Evolutionary conservation across 208 protist species (phyloP).

Genomic region (Acanthamoeba castellanii): DNA sequence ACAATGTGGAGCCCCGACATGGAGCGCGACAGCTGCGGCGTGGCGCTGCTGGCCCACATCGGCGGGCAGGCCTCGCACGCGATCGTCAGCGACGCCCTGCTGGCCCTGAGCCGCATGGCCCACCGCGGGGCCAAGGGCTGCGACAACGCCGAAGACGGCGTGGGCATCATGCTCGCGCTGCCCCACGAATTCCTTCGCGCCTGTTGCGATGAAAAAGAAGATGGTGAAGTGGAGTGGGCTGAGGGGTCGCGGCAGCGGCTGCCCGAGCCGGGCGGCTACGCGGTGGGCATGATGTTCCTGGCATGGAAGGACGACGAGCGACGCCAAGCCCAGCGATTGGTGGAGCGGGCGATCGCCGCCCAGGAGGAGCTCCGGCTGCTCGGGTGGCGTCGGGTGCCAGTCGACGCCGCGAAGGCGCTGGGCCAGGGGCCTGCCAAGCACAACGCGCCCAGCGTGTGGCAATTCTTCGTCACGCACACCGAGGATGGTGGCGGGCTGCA

Average conservation of each 20-base stretch:
- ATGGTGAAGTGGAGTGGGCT: not conserved
- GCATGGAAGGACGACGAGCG: conserved; percentile 28
- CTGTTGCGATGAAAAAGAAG: not conserved
- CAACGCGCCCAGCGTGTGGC: conserved; percentile 12
- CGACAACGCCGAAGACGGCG: conserved; percentile 89
- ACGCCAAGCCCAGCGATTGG: not conserved
- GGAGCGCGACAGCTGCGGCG: conserved; percentile 89
- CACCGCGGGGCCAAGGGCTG: conserved; percentile 88
- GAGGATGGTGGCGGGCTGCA: not conserved
- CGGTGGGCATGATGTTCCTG: conserved; percentile 88
- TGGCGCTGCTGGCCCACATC: conserved; percentile 88
- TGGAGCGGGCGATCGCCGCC: conserved; percentile 75
- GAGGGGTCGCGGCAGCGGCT: not conserved
- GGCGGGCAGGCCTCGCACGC: conserved; percentile 79
- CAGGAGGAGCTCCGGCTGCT: conserved; percentile 80
- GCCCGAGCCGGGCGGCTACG: conserved; percentile 74
- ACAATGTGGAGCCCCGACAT: conserved; percentile 84
- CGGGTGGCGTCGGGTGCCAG: conserved; percentile 86
- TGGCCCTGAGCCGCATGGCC: conserved; percentile 87
- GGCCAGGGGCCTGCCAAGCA: not conserved
- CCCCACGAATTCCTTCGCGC: conserved; percentile 86
- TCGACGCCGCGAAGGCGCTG: conserved; percentile 51
- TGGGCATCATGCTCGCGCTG: conserved; percentile 88
- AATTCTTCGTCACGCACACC: conserved; percentile 43
- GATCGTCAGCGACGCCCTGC: conserved; percentile 79